Conservation (phyloP, 192 early-diverging fungal genomes). For the Coemansia sp. region DNA sequence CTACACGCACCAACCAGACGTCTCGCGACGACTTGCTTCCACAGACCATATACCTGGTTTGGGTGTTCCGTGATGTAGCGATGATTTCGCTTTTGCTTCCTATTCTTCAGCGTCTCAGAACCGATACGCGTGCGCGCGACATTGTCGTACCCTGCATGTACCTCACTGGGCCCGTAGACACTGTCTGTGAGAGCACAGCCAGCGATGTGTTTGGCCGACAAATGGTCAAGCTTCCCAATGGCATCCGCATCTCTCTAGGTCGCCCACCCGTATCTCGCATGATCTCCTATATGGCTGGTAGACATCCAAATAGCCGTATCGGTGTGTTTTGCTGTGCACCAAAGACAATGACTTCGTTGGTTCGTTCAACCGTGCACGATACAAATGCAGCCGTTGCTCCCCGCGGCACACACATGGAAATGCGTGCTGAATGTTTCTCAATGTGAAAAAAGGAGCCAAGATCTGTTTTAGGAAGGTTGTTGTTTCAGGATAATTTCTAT, state of each 20-base stretch:
- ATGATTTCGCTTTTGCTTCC: constrained; percentile 30
- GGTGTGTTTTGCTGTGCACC: constrained; percentile 50
- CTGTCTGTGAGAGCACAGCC: constrained; percentile 21
- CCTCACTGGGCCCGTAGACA: constrained; percentile 31
- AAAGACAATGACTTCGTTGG: constrained; percentile 27
- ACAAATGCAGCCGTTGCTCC: constrained; percentile 43
- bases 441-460: constrained; percentile 5
- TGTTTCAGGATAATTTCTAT: no score
- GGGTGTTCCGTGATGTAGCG: constrained; percentile 46
- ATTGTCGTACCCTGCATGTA: constrained; percentile 48
- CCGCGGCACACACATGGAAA: constrained; percentile 43
- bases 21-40: constrained; percentile 42
- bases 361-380: constrained; percentile 42
- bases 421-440: constrained; percentile 48
- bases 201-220: constrained; percentile 48
- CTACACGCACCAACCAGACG: constrained; percentile 33
- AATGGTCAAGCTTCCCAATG: constrained; percentile 43
- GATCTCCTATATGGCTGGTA: constrained; percentile 43
- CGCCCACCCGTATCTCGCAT: constrained; percentile 41
- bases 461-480: no score
- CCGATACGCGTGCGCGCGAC: constrained; percentile 24
- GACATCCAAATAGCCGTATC: constrained; percentile 30
- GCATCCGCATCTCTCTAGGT: constrained; percentile 42
- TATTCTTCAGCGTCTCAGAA: constrained; percentile 28
- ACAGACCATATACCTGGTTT: constrained; percentile 37